Percentiles rank a stretch among this genome's conserved stretches.
phyloP scores from a whole-genome alignment of 1,284 basidiomycete genomes.

The Crepidotus sp. region DNA sequence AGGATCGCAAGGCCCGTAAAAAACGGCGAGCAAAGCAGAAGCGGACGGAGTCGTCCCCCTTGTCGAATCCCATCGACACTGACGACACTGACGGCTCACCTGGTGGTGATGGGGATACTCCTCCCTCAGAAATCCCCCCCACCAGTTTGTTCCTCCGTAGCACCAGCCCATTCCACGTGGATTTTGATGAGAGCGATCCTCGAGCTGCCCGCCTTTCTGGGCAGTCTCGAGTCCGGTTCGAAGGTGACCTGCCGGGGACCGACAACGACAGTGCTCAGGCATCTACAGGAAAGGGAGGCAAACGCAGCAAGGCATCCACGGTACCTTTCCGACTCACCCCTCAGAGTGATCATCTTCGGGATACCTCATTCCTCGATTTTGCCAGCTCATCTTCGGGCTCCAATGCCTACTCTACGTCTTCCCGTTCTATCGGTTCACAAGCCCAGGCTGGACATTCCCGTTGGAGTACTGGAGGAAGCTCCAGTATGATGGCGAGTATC shows the following conservation, averaged over 20 bases:
- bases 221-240: slow-evolving; percentile 19
- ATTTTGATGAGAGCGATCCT: slow-evolving; percentile 25
- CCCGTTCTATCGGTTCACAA: slow-evolving; percentile 10
- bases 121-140: slow-evolving; percentile 15
- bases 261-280: slow-evolving; percentile 7
- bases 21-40: slow-evolving; percentile 13
- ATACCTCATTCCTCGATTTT: slow-evolving; percentile 53
- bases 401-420: slow-evolving; percentile 19
- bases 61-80: slow-evolving; percentile 14
- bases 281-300: not conserved
- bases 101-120: not conserved
- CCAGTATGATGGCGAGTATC: slow-evolving; percentile 11
- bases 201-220: slow-evolving; percentile 13
- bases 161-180: slow-evolving; percentile 38
- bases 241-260: slow-evolving; percentile 1
- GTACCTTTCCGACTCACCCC: slow-evolving; percentile 25
- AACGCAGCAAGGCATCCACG: slow-evolving; percentile 11
- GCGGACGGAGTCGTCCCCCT: slow-evolving; percentile 7
- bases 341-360: slow-evolving; percentile 19
- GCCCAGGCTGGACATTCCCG: slow-evolving; percentile 2
- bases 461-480: slow-evolving; percentile 14
- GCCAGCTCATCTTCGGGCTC: slow-evolving; percentile 39
- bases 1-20: slow-evolving; percentile 13
- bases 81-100: slow-evolving; percentile 5
- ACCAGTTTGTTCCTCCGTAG: slow-evolving; percentile 24